phyloP scores from a whole-genome alignment of 345 rosid genomes.

The Arabis alpina region DNA sequence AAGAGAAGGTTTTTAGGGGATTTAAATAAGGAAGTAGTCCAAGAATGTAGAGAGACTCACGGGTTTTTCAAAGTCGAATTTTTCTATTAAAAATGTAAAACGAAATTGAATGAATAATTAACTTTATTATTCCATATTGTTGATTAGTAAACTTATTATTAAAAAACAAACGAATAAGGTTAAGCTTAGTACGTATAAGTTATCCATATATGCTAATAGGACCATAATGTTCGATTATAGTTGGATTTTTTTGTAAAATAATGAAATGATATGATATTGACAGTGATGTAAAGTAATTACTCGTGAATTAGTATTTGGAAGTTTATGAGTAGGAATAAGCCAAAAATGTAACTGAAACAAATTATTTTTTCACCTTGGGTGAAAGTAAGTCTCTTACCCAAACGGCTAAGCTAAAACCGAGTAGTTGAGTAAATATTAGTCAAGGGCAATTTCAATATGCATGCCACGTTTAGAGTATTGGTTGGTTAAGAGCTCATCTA shows the following conservation, averaged over 20 bases:
- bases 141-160: background rate
- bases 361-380: slow-evolving; percentile 1
- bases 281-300: slow-evolving; percentile 24
- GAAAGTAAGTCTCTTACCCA: slow-evolving; percentile 7
- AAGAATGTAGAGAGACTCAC: slow-evolving; percentile 46
- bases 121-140: slow-evolving; percentile 9
- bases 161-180: background rate
- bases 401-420: slow-evolving; percentile 21
- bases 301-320: slow-evolving; percentile 28
- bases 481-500: slow-evolving; percentile 29
- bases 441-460: background rate
- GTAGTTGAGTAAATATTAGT: background rate
- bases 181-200: background rate
- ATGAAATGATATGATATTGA: slow-evolving; percentile 25
- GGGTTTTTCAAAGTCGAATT: slow-evolving; percentile 38
- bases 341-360: background rate
- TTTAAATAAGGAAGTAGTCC: slow-evolving; percentile 54
- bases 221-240: slow-evolving; percentile 24
- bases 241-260: slow-evolving; percentile 22
- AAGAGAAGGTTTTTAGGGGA: slow-evolving; percentile 40
- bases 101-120: background rate
- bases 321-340: background rate
- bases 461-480: slow-evolving; percentile 29
- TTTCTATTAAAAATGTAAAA: background rate
- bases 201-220: slow-evolving; percentile 21